Percentiles rank a stretch among this genome's conserved stretches.
phyloP scores from a whole-genome alignment of 73 alveolate genomes.

The Diophrys sp. region DNA sequence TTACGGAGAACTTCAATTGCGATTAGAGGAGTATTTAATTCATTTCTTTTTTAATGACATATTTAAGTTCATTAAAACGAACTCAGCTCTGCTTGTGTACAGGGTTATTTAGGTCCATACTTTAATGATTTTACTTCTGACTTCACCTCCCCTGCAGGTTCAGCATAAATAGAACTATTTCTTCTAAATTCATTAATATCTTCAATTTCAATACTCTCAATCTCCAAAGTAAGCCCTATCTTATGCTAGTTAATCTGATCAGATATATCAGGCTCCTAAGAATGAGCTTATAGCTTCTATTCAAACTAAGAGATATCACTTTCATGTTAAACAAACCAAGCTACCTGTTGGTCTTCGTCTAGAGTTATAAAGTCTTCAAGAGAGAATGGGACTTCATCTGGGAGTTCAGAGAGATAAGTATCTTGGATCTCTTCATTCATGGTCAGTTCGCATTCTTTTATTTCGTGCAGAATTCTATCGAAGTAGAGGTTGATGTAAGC shows the following conservation, averaged over 20 bases:
- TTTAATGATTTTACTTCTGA: neutral
- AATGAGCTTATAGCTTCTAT: neutral
- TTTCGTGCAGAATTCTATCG: too few relatives aligned
- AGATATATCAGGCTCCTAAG: neutral
- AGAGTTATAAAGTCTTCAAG: neutral
- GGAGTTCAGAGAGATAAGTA: too few relatives aligned
- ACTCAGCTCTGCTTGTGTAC: too few relatives aligned
- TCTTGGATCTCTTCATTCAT: too few relatives aligned
- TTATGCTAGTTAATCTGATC: neutral
- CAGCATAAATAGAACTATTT: too few relatives aligned
- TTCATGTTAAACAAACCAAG: neutral
- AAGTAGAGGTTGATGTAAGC: too few relatives aligned
- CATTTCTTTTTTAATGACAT: too few relatives aligned
- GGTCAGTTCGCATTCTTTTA: too few relatives aligned
- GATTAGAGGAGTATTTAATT: too few relatives aligned
- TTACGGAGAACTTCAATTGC: too few relatives aligned
- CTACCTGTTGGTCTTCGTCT: neutral
- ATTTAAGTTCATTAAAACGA: too few relatives aligned
- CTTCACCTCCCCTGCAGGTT: neutral
- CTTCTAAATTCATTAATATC: too few relatives aligned
- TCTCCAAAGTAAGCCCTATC: neutral
- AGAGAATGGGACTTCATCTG: neutral
- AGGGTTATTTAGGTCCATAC: neutral
- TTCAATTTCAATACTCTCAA: neutral
- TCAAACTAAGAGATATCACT: neutral